Evolutionary conservation across 2,329 filamentous ascomycete species (phyloP).

Genomic region (Penicillium sp.): DNA sequence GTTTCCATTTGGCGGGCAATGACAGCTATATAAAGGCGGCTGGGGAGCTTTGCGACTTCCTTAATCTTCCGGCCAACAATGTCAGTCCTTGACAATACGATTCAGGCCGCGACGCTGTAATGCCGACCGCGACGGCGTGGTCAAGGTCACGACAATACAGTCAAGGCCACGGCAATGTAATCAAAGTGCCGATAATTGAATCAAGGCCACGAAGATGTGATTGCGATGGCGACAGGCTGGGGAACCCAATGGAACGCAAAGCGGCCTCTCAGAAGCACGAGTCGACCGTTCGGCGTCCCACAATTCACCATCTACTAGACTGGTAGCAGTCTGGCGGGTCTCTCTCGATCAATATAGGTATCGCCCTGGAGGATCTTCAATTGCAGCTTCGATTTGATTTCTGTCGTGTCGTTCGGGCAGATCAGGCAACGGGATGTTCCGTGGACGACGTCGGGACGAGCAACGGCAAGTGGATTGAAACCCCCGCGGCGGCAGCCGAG

Average conservation of each 20-base stretch:
- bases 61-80: neutral
- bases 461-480: constrained; percentile 8
- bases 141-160: too few species aligned
- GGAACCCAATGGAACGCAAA: constrained; percentile 56
- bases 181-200: neutral
- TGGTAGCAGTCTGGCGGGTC: constrained; percentile 21
- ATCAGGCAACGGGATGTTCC: neutral
- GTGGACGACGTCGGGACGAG: constrained; percentile 3
- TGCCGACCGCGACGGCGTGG: too few species aligned
- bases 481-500: constrained; percentile 14
- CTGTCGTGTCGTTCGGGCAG: neutral
- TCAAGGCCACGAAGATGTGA: neutral
- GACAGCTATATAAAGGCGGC: neutral
- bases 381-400: neutral
- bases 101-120: neutral
- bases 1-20: constrained; percentile 31
- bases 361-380: neutral
- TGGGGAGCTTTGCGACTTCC: neutral
- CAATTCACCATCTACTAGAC: constrained; percentile 46
- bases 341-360: neutral
- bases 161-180: neutral
- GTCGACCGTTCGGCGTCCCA: constrained; percentile 55
- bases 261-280: constrained; percentile 50
- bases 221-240: constrained; percentile 37
- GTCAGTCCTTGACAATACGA: constrained; percentile 7